Evolutionary conservation across 257 asterid species (phyloP).

Genomic region (Lantana camara): DNA sequence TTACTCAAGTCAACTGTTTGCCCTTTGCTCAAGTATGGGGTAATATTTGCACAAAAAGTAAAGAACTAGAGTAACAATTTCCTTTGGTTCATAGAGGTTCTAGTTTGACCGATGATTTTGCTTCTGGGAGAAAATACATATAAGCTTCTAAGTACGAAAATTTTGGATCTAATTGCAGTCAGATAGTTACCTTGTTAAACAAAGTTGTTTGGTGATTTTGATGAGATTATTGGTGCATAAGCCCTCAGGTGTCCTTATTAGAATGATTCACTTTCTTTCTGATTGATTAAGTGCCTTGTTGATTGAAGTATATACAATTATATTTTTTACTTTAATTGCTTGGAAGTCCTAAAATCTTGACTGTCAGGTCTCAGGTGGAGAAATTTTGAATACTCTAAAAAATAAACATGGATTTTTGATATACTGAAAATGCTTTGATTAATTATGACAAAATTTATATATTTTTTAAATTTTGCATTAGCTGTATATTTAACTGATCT

Average conservation of each 20-base stretch:
- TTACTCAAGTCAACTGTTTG: not conserved
- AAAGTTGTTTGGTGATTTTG: conserved; percentile 1
- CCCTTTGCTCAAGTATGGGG: not conserved
- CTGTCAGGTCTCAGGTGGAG: not conserved
- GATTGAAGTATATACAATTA: not conserved
- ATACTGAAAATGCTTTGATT: not conserved
- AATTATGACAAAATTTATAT: not conserved
- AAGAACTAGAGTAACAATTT: not conserved
- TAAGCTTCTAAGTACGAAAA: not conserved
- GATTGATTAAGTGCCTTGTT: not conserved
- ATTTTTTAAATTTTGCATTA: not conserved
- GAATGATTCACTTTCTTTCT: not conserved
- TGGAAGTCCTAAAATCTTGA: not conserved
- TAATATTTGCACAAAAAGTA: not conserved
- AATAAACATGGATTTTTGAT: not conserved
- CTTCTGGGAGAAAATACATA: not conserved
- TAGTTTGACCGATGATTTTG: conserved; percentile 3
- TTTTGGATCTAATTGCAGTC: not conserved
- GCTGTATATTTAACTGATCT: not conserved
- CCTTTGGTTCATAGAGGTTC: not conserved
- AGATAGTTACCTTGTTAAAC: not conserved
- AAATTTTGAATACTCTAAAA: not conserved
- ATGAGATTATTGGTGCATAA: not conserved
- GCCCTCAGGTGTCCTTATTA: not conserved
- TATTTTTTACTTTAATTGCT: not conserved